Evolutionary conservation across 352 stramenopile species (phyloP), one percentile per base, ranked within the genome.

Genomic region (Globisporangium polare): DNA sequence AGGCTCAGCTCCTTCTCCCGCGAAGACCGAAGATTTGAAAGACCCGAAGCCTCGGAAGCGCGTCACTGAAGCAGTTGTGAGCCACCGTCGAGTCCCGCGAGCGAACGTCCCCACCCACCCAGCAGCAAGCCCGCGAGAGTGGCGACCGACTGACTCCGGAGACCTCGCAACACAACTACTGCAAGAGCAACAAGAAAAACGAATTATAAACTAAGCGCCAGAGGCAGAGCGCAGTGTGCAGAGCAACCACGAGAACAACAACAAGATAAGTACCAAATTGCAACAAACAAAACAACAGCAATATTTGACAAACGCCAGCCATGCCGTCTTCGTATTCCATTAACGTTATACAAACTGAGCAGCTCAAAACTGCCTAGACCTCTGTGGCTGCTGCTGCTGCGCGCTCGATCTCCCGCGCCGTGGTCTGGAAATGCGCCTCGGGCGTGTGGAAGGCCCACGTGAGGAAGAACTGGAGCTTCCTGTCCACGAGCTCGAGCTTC

Each of bases 401-500:
- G 2, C 10, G 50, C 43, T 65, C 65, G 3, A 63, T 41, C 18
- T 68, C 51, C 13, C 33, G 22, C 9, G 53, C 61, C 10, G 37
- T 58, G n/a, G 53, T 33, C n/a, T 50, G 17, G 18, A 67, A 53
- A 5, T 15, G 52, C 2, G 10, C 5, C 10, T 75, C 68, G 0
- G 33, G 26, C 15, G 62, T 63, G 29, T 74, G 58, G 63, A 74
- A 75, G 0, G 60, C 69, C 77, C 76, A 93, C 20, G 68, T 71
- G 51, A 73, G 67, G 51, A 85, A 89, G 56, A 93, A 93, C 46
- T 61, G 33, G 33, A 90, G 24, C 61, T 91, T 93, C 51, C 72
- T 83, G 49, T 65, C 60, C 58, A 86, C 67, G 5, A 52, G 46
- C 4, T 33, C 50, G 3, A 90, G 68, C 5, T 52, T 72, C 43